Evolutionary conservation across 176 grass and related monocot genomes (phyloP).

Genomic region (Bolboschoenus planiculmis): DNA sequence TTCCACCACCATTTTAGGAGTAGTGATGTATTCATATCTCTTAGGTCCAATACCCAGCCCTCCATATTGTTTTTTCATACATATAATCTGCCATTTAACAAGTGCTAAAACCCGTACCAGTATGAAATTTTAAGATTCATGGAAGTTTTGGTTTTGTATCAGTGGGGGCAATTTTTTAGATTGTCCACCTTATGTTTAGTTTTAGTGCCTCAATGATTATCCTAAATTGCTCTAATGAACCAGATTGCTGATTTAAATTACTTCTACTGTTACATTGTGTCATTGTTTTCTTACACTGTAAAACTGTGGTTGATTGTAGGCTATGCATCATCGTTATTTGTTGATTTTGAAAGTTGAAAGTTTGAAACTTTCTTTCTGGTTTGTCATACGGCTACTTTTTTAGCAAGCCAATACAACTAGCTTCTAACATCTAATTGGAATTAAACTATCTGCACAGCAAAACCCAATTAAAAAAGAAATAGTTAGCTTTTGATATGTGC

Average conservation of each 20-base stretch:
- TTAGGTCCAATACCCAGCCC: no score
- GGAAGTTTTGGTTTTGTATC: neutral
- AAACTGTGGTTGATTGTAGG: no score
- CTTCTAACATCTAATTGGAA: neutral
- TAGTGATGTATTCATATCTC: no score
- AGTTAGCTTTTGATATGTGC: neutral
- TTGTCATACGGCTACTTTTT: neutral
- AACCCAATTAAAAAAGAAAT: neutral
- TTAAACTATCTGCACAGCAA: neutral
- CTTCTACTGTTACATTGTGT: neutral
- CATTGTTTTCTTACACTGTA: neutral
- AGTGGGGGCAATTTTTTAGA: neutral
- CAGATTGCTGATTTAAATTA: neutral
- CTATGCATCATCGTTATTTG: no score
- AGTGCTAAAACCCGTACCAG: neutral
- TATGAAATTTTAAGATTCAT: neutral
- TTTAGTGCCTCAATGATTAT: neutral
- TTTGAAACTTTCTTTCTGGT: neutral
- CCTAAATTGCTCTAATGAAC: neutral
- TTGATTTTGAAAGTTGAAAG: no score
- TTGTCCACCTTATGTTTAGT: neutral
- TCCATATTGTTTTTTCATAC: no score
- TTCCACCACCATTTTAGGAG: no score
- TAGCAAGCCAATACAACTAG: neutral
- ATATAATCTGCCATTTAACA: no score